These are phyloP conservation scores for Cornus suecica DNA, from an alignment of 148 eudicot genomes.

Conservation along the genomic window DNA sequence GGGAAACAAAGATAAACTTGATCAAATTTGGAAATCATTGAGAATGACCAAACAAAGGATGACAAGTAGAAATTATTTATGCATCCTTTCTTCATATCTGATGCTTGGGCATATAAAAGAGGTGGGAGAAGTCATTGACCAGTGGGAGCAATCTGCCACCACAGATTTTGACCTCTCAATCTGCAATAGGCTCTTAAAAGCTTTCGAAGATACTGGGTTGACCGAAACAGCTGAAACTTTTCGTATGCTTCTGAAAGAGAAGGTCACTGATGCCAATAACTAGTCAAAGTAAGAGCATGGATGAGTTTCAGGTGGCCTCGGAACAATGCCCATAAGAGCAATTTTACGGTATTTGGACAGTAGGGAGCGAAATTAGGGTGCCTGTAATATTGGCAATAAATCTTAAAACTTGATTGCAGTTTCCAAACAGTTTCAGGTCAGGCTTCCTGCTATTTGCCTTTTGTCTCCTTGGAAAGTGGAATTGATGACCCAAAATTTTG, in stretches of 20 bases:
- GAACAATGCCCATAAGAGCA: not conserved
- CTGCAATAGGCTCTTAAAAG: slow-evolving; percentile 52
- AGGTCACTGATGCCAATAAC: slow-evolving; percentile 19
- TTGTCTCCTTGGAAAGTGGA: not conserved
- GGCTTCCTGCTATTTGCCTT: not conserved
- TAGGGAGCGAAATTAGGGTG: not conserved
- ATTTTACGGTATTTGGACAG: not conserved
- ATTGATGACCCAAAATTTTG: not conserved
- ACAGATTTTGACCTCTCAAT: slow-evolving; percentile 44
- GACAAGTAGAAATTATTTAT: slow-evolving; percentile 72
- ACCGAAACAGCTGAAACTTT: slow-evolving; percentile 50
- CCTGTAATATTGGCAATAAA: not conserved
- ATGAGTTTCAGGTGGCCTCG: not conserved
- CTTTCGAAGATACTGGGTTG: slow-evolving; percentile 64
- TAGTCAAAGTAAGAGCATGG: slow-evolving; percentile 5
- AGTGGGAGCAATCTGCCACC: slow-evolving; percentile 67
- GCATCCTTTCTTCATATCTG: slow-evolving; percentile 70
- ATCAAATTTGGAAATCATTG: slow-evolving; percentile 87
- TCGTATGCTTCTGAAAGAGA: slow-evolving; percentile 38
- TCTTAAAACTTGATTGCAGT: not conserved
- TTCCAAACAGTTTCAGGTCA: not conserved
- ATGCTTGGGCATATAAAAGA: slow-evolving; percentile 75
- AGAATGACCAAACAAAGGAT: slow-evolving; percentile 75
- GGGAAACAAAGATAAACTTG: slow-evolving; percentile 70
- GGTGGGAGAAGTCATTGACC: slow-evolving; percentile 64